These are phyloP conservation scores for Sporisorium scitamineum DNA, from an alignment of 1,284 basidiomycete species.

Conservation along the genomic window DNA sequence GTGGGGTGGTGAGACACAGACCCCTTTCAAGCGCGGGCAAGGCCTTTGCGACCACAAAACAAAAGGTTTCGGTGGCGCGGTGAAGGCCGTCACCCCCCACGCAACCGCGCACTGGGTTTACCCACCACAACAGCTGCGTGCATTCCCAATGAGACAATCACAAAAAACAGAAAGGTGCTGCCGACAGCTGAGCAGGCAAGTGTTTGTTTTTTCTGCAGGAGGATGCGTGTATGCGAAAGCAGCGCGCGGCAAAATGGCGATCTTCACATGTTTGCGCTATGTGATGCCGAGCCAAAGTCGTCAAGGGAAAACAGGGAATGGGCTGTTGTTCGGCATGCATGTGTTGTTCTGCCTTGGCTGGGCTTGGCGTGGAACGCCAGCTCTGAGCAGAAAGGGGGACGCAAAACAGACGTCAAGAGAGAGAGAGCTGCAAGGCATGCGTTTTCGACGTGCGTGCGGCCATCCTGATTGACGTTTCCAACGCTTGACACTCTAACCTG, in stretches of 20 bases:
- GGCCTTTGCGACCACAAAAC: neutral
- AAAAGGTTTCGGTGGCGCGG: neutral
- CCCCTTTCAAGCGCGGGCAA: slow-evolving; percentile 1
- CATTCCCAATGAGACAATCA: neutral
- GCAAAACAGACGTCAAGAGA: neutral
- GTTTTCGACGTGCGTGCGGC: slow-evolving; percentile 4
- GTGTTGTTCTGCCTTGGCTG: neutral
- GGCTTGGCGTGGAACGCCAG: neutral
- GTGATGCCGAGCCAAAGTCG: neutral
- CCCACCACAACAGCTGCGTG: neutral
- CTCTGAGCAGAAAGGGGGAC: too few species aligned
- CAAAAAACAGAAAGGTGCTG: neutral
- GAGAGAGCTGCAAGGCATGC: slow-evolving; percentile 26
- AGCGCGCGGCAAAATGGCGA: neutral
- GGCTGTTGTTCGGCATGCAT: slow-evolving; percentile 1
- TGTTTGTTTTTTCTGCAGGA: too few species aligned
- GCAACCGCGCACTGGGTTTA: neutral
- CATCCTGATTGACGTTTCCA: neutral
- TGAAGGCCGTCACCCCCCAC: neutral
- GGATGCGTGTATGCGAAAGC: too few species aligned
- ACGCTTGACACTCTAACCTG: neutral
- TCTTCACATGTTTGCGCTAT: neutral
- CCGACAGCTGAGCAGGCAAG: too few species aligned
- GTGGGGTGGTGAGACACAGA: slow-evolving; percentile 24
- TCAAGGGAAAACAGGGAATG: too few species aligned